Conservation (phyloP, 345 rosid species). For the Sonneratia caseolaris region DNA sequence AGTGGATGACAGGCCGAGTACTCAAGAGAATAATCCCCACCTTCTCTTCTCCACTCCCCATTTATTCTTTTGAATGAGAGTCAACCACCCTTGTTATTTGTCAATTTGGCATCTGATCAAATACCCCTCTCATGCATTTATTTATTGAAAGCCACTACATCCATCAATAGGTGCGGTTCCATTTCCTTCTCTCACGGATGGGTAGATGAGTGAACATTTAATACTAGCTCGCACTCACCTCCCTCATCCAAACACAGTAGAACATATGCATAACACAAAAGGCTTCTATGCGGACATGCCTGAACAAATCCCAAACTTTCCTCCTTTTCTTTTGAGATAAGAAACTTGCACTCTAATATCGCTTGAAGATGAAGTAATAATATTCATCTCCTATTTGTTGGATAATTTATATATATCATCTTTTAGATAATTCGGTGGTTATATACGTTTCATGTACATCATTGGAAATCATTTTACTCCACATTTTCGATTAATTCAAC, state of each 20-base stretch:
- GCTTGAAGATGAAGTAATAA: not conserved
- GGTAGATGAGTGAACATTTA: not conserved
- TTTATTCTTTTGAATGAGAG: not conserved
- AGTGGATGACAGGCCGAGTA: not conserved
- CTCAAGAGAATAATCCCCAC: not conserved
- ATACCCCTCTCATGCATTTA: not conserved
- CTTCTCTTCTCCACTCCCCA: not conserved
- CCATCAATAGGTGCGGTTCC: not conserved
- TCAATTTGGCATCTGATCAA: not conserved
- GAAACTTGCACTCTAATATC: not conserved
- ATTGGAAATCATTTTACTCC: not conserved
- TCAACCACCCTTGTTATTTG: slow-evolving; percentile 1
- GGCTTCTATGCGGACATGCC: not conserved
- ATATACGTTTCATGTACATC: too few relatives aligned
- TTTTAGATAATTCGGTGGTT: too few relatives aligned
- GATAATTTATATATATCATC: too few relatives aligned
- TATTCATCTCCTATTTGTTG: too few relatives aligned
- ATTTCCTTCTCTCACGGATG: not conserved
- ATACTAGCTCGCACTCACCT: not conserved
- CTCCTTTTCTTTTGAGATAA: not conserved
- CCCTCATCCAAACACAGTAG: too few relatives aligned
- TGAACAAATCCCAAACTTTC: not conserved
- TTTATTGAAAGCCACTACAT: not conserved
- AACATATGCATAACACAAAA: not conserved
- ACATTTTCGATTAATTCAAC: not conserved